Percentiles rank a stretch among this genome's conserved stretches.
Evolutionary conservation across 2,329 filamentous ascomycete genomes (phyloP).

Genomic region (Hymenoscyphus infarciens): DNA sequence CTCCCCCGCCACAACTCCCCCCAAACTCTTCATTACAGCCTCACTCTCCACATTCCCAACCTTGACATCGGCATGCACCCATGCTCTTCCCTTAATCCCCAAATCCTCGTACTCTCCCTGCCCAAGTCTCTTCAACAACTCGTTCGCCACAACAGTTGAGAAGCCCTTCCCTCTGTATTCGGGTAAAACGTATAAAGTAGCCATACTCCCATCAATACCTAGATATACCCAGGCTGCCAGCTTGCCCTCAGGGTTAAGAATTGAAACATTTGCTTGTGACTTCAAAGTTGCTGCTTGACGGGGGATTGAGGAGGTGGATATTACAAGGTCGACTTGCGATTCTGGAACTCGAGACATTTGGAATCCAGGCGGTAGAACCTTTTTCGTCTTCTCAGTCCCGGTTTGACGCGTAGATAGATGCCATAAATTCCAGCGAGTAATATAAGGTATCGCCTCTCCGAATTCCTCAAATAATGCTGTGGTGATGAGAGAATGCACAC

Average conservation of each 20-base stretch:
- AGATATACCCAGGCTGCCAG: slow-evolving; percentile 33
- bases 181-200: slow-evolving; percentile 32
- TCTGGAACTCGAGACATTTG: slow-evolving; percentile 24
- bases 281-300: slow-evolving; percentile 26
- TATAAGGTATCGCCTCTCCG: slow-evolving; percentile 15
- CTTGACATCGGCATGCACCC: slow-evolving; percentile 32
- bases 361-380: slow-evolving; percentile 22
- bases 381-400: neutral
- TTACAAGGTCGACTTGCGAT: slow-evolving; percentile 28
- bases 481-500: slow-evolving; percentile 23
- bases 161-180: slow-evolving; percentile 30
- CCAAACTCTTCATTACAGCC: slow-evolving; percentile 31
- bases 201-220: slow-evolving; percentile 31
- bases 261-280: slow-evolving; percentile 26
- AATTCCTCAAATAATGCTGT: slow-evolving; percentile 16
- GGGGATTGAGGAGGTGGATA: slow-evolving; percentile 30
- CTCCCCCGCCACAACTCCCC: slow-evolving; percentile 17
- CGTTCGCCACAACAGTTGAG: slow-evolving; percentile 26
- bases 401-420: slow-evolving; percentile 11
- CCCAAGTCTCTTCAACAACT: slow-evolving; percentile 23
- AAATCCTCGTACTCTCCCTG: slow-evolving; percentile 28
- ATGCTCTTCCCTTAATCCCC: slow-evolving; percentile 31
- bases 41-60: slow-evolving; percentile 32
- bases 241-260: slow-evolving; percentile 20
- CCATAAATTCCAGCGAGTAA: slow-evolving; percentile 29